Evolutionary conservation across 108 stramenopile species (phyloP), one percentile per base, ranked within the genome.

Genomic region (Nitzschia sp.): DNA sequence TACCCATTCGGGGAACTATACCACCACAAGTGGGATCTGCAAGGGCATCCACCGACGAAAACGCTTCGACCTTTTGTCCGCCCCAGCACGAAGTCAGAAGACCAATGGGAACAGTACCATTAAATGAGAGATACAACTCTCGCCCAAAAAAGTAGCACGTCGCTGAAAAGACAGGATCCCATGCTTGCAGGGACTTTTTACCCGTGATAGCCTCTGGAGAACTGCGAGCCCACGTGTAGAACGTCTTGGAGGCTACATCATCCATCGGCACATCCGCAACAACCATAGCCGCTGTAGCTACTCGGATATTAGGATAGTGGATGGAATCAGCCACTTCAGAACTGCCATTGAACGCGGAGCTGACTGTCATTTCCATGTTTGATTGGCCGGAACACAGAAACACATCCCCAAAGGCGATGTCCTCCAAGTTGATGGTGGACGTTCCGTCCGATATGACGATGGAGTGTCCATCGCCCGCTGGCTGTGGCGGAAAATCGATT

Each of bases 381-480:
- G 64, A 66, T 60, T 77, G 76, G 4, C 76, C 76, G 8, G 64
- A 64, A 66, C 76, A 77, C 13, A 77, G 27, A 49, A 49, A 77
- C 1, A 77, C 76, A 36, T 77, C 76, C 33, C 76, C 76, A 60
- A 77, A 71, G 8, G 64, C 64, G 53, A 77, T 59, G 59, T 77
- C 68, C 8, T 42, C 42, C 29, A 75, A 29, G 29, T 31, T 17
- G 19, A 70, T 70, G 28, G 31, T 33, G 11, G 13, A 17, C 1
- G n/a, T 34, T 35, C 69, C 69, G 21, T 70, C 69, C 4, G 69
- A 32, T 38, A 70, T 47, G 13, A 21, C 31, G 31, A 70, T 59
- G 1, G 29, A 19, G 59, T 70, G 59, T 23, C 46, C 69, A 6
- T 60, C 32, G 1, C 69, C 59, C 15, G 69, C 69, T 18, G 69